These are phyloP conservation scores for Ettlia oleoabundans DNA, from an alignment of 139 green algal species.

Conservation along the genomic window DNA sequence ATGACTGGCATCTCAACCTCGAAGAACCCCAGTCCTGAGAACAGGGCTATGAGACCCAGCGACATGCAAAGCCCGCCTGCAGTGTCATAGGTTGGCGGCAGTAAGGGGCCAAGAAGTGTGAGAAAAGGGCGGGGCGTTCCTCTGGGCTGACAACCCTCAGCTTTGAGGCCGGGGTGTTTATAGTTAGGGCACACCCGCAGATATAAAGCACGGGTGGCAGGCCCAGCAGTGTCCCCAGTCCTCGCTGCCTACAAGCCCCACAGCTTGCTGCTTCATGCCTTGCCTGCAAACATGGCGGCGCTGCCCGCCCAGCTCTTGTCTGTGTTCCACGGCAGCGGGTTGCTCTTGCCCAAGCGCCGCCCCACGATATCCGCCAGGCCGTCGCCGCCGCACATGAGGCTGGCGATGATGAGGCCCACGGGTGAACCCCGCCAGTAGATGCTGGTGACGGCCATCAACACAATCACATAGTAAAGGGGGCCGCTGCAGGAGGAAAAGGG, in stretches of 20 bases:
- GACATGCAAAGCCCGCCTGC: conserved; percentile 63
- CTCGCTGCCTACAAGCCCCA: background rate
- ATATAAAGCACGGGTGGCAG: too few relatives aligned
- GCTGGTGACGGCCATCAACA: conserved; percentile 71
- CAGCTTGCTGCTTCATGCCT: background rate
- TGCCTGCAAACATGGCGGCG: conserved; percentile 80
- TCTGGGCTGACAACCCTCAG: too few relatives aligned
- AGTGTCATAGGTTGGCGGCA: too few relatives aligned
- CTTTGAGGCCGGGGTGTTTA: too few relatives aligned
- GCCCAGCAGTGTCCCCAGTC: too few relatives aligned
- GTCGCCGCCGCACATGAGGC: conserved; percentile 92
- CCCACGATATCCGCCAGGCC: conserved; percentile 95
- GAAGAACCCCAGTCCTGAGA: conserved; percentile 66
- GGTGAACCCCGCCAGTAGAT: conserved; percentile 82
- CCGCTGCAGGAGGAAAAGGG: conserved; percentile 45
- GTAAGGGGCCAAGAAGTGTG: background rate
- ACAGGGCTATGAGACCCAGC: conserved; percentile 61
- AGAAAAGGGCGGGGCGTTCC: background rate
- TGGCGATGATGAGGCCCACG: conserved; percentile 57
- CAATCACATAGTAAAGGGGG: conserved; percentile 88
- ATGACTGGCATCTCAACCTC: conserved; percentile 37
- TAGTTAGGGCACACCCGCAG: too few relatives aligned
- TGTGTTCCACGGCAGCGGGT: conserved; percentile 86
- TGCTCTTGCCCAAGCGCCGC: conserved; percentile 60
- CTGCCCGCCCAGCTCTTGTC: conserved; percentile 90